These are phyloP conservation scores for Raphanus sativus DNA, from an alignment of 345 rosid genomes.

Conservation along the genomic window DNA sequence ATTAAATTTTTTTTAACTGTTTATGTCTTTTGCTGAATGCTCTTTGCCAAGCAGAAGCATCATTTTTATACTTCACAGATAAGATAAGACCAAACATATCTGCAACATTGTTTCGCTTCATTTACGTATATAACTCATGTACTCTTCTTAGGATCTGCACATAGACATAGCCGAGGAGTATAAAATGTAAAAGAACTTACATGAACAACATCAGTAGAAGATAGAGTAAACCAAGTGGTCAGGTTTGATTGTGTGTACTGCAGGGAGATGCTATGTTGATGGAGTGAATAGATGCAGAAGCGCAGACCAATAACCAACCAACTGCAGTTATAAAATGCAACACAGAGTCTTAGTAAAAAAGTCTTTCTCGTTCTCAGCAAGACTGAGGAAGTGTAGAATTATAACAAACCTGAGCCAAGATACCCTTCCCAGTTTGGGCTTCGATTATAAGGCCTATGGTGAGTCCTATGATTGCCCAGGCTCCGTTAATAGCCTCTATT, in stretches of 20 bases:
- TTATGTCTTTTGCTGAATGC: neutral
- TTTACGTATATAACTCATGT: neutral
- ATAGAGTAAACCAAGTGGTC: conserved; percentile 5
- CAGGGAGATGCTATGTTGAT: conserved; percentile 9
- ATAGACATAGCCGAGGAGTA: neutral
- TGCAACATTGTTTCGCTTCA: neutral
- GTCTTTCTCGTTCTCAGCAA: neutral
- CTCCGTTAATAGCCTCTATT: conserved; percentile 89
- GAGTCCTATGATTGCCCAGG: conserved; percentile 94
- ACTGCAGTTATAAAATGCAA: conserved; percentile 44
- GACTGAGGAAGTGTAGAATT: neutral
- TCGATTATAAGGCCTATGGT: conserved; percentile 71
- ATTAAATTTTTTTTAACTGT: neutral
- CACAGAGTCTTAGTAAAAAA: neutral
- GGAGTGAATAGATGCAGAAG: conserved; percentile 36
- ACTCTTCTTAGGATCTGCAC: neutral
- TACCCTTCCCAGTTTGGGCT: conserved; percentile 71
- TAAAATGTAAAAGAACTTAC: neutral
- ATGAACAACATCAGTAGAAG: conserved; percentile 5
- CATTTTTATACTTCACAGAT: neutral
- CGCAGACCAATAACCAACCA: conserved; percentile 71
- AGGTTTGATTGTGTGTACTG: neutral
- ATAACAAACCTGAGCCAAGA: conserved; percentile 59
- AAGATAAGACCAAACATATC: neutral
- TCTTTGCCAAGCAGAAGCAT: neutral